Percentiles rank a stretch among this genome's conserved stretches.
Conservation (phyloP, 2,329 filamentous ascomycete genomes). For the Hymenoscyphus fraxineus region DNA sequence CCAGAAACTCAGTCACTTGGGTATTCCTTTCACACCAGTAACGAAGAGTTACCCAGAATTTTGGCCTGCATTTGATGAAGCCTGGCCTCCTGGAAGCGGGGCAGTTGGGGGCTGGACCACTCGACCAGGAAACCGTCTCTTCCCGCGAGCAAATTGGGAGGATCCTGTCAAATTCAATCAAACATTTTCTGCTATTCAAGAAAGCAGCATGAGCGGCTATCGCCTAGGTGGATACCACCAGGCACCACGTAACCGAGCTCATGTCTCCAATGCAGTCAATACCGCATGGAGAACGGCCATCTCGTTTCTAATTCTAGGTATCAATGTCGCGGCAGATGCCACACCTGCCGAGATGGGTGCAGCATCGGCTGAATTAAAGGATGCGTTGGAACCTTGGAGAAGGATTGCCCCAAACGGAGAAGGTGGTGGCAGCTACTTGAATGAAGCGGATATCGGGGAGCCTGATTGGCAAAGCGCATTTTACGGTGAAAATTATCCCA, state of each 20-base stretch:
- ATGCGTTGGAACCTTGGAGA: conserved; percentile 20
- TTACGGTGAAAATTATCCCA: conserved; percentile 34
- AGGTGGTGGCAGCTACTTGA: conserved; percentile 41
- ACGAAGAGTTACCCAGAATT: conserved; percentile 32
- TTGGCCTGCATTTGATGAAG: conserved; percentile 37
- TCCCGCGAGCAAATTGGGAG: conserved; percentile 39
- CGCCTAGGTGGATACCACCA: conserved; percentile 33
- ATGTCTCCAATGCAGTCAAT: conserved; percentile 37
- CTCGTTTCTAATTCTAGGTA: conserved; percentile 19
- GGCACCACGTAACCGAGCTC: conserved; percentile 21
- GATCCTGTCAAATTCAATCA: conserved; percentile 27
- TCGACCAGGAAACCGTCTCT: conserved; percentile 39
- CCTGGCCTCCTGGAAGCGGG: conserved; percentile 39
- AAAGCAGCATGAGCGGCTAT: conserved; percentile 35
- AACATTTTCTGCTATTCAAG: conserved; percentile 32
- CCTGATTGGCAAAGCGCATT: conserved; percentile 35
- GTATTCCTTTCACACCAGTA: conserved; percentile 21
- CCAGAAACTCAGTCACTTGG: conserved; percentile 33
- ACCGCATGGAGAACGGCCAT: conserved; percentile 26
- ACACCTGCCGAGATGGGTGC: conserved; percentile 44
- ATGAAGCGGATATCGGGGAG: conserved; percentile 47
- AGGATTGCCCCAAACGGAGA: conserved; percentile 26
- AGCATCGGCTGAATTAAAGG: conserved; percentile 36
- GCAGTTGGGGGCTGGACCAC: conserved; percentile 31
- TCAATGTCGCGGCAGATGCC: conserved; percentile 26